phyloP scores from a whole-genome alignment of 768 basidiomycete genomes.

The Russula griseocarnosa region DNA sequence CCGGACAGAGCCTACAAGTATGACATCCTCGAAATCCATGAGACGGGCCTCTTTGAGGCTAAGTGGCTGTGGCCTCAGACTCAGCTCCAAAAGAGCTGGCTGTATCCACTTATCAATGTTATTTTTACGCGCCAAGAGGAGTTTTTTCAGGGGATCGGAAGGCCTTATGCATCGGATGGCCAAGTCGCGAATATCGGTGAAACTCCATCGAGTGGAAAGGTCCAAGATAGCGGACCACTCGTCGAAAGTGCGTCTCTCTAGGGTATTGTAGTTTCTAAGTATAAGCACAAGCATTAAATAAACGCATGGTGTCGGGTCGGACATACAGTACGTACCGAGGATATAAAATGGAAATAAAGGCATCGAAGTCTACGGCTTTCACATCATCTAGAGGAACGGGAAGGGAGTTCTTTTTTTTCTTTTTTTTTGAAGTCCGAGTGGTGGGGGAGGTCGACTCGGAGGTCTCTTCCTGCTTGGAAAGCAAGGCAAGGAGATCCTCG shows the following conservation, averaged over 20 bases:
- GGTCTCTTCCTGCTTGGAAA: not conserved
- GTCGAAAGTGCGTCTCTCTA: slow-evolving; percentile 10
- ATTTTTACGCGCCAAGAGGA: slow-evolving; percentile 12
- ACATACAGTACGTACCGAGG: slow-evolving; percentile 15
- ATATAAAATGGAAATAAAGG: slow-evolving; percentile 24
- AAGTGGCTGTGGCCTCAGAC: slow-evolving; percentile 12
- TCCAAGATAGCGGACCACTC: slow-evolving; percentile 23
- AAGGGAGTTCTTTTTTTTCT: too few relatives aligned
- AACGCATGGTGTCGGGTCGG: not conserved
- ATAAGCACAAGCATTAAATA: not conserved
- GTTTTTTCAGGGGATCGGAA: not conserved
- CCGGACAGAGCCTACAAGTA: slow-evolving; percentile 16
- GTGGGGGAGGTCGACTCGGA: not conserved
- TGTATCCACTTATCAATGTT: slow-evolving; percentile 16
- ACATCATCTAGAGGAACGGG: slow-evolving; percentile 16
- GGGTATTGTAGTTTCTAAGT: slow-evolving; percentile 16
- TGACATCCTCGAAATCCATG: slow-evolving; percentile 18
- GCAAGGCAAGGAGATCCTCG: not conserved
- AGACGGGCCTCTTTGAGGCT: slow-evolving; percentile 19
- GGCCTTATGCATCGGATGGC: slow-evolving; percentile 9
- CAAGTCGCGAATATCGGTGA: slow-evolving; percentile 19
- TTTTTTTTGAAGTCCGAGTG: too few relatives aligned
- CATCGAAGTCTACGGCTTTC: slow-evolving; percentile 16
- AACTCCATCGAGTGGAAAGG: slow-evolving; percentile 23
- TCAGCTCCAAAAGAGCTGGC: slow-evolving; percentile 11